Base-by-base conservation (phyloP, 129 eudicot genomes). In the Silybum marianum region DNA sequence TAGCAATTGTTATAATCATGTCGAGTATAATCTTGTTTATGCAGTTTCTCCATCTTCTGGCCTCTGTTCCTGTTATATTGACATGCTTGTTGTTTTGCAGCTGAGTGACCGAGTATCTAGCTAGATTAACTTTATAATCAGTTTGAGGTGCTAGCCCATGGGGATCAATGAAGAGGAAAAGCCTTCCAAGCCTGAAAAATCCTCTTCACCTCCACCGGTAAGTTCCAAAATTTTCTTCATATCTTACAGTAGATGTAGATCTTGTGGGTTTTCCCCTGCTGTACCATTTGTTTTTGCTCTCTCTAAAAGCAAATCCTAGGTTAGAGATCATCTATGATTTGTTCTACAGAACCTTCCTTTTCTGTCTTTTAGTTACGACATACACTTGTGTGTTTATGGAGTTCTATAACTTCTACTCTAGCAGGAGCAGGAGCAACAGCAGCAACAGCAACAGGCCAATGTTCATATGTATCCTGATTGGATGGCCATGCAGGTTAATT, bases 401-500 rank as follows among this genome's bases (percentile, higher is more conserved):
- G 11, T 42, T 81, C 44, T 74, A 40, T 74, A 78, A 21, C 54
- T 34, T 74, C 63, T 80, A 74, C 42, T 77, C 30, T 73, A 75
- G 84, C 90, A 90, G 96, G 94, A 95, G 51, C 85, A 58, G 66
- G 66, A n/a, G 66, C 66, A 58, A 6, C 66, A 58, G 6, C 63
- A 16, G 63, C 97, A 95, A 82, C 65, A 82, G 73, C 97, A 95
- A 82, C 77, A 80, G 69, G 85, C 72, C 65, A 58, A 58, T n/a
- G 22, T 81, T 71, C 94, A 90, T 73, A 84, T 87, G 9, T 95
- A 92, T 83, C 94, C 97, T 84, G 99, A 95, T 86, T 95, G 99
- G 97, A 90, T 93, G n/a, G 89, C 97, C 78, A 92, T 92, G 94
- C 99, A 95, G 97, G 99, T 94, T 78, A 23, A 54, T 66, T 69